Conservation (phyloP, 1,139 yeast species). For the Magnusiomyces fungicola region DNA sequence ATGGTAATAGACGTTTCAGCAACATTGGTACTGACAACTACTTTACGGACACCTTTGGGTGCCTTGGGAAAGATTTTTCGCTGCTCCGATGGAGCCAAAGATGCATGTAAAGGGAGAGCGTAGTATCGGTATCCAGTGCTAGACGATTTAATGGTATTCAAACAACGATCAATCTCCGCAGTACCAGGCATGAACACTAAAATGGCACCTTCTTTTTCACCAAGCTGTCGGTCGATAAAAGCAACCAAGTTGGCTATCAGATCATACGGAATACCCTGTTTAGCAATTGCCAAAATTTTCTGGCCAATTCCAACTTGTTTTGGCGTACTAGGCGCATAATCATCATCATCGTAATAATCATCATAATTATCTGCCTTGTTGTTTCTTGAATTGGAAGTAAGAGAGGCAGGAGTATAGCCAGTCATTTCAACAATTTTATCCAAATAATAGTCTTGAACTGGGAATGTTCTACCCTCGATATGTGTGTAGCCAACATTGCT, state of each 20-base stretch:
- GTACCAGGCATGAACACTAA: conserved; percentile 86
- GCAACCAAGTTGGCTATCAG: conserved; percentile 52
- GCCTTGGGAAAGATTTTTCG: conserved; percentile 56
- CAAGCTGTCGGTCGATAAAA: conserved; percentile 45
- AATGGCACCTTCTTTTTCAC: conserved; percentile 58
- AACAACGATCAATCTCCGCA: conserved; percentile 67
- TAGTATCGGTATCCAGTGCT: conserved; percentile 23
- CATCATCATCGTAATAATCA: conserved; percentile 16
- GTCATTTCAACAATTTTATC: conserved; percentile 53
- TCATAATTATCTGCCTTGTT: conserved; percentile 19
- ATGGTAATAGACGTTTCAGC: conserved; percentile 88
- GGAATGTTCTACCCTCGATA: conserved; percentile 90
- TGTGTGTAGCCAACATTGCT: conserved; percentile 40
- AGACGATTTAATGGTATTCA: conserved; percentile 27
- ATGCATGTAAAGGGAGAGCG: conserved; percentile 77
- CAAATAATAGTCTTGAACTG: conserved; percentile 68
- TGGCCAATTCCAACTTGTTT: conserved; percentile 24
- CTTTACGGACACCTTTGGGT: conserved; percentile 53
- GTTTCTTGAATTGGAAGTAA: conserved; percentile 8
- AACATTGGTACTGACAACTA: conserved; percentile 79
- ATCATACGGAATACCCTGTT: conserved; percentile 54
- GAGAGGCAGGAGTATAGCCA: conserved; percentile 29
- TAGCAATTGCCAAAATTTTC: conserved; percentile 34
- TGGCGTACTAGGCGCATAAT: conserved; percentile 1
- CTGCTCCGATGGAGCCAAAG: conserved; percentile 77